Evolutionary conservation across 768 basidiomycete genomes (phyloP), one percentile per base, ranked within the genome.

Genomic region (Tulasnella sp.): DNA sequence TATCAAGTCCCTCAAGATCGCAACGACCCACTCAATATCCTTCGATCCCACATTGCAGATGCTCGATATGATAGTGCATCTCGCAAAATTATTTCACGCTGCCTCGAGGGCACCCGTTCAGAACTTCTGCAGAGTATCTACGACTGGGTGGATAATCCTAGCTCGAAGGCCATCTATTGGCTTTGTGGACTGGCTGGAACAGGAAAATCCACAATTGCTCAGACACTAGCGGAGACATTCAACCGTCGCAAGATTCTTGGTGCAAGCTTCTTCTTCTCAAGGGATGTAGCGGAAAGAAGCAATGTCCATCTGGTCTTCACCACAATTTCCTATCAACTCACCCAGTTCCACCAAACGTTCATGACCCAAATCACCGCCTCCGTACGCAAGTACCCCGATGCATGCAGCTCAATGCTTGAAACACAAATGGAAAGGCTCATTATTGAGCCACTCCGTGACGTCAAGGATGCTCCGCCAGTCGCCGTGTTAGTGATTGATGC

Each of bases 171-270:
- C 12, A 32, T 69, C 8, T 60, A 61, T 37, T 63, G 64, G 59
- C 53, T 70, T 19, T 54, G 45, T 45, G 69, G 65, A 34, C 57
- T 58, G n/a, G 67, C 68, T 10, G 70, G 70, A 5, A 59, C 56
- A 9, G 70, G 70, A 6, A 70, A 70, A 55, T 67, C 68, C 3
- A 56, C 68, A 19, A 65, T 71, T n/a, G 62, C 68, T 5, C 63
- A 65, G 34, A 64, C 66, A 6, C 52, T 70, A 19, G 63, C 65
- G 12, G 20, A 58, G 5, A 47, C 47, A 19, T 58, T 62, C 13
- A 41, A 57, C 8, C 43, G 58, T 5, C 37, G 47, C 13, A 53
- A 57, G 5, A 37, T 51, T 9, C 63, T 70, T n/a, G 68, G 66
- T 2, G 62, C 65, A 2, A 66, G 58, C 15, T 68, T 65, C 53